These are phyloP conservation scores for Penicillium cinerascens DNA, from an alignment of 495 filamentous ascomycete species.

Conservation along the genomic window DNA sequence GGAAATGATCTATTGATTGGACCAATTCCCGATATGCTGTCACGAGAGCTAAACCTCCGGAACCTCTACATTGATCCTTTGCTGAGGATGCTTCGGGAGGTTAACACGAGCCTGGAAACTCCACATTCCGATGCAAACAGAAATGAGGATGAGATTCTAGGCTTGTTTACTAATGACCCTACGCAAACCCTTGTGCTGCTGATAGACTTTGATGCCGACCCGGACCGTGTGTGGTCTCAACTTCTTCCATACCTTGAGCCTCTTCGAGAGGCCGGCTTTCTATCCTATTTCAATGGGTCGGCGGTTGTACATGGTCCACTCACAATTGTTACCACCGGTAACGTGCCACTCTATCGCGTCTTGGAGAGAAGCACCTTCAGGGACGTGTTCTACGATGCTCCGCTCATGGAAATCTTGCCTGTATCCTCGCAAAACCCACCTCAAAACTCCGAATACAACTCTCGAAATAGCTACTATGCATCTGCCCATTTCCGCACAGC, in stretches of 20 bases:
- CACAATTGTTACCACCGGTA: slow-evolving; percentile 44
- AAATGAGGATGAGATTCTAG: slow-evolving; percentile 26
- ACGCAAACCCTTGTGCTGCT: slow-evolving; percentile 28
- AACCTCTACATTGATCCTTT: slow-evolving; percentile 65
- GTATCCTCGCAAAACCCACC: neutral
- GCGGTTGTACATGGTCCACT: slow-evolving; percentile 36
- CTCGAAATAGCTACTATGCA: slow-evolving; percentile 47
- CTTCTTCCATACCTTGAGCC: slow-evolving; percentile 40
- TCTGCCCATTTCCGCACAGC: slow-evolving; percentile 35
- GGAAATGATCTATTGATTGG: slow-evolving; percentile 54
- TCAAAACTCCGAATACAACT: slow-evolving; percentile 22
- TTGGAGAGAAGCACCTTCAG: slow-evolving; percentile 5
- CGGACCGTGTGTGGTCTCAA: slow-evolving; percentile 31
- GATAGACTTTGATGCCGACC: slow-evolving; percentile 44
- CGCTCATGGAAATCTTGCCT: neutral
- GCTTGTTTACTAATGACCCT: slow-evolving; percentile 53
- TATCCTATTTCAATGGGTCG: slow-evolving; percentile 39
- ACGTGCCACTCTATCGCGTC: slow-evolving; percentile 44
- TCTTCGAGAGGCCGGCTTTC: slow-evolving; percentile 35
- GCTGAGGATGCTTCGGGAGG: slow-evolving; percentile 28
- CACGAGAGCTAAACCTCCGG: slow-evolving; percentile 33
- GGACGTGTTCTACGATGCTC: slow-evolving; percentile 9
- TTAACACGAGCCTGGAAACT: too few relatives aligned
- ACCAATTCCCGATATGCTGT: slow-evolving; percentile 1
- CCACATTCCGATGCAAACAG: too few relatives aligned